These are phyloP conservation scores for Exobasidium rhododendri DNA, from an alignment of 1,284 basidiomycete species.

Conservation along the genomic window DNA sequence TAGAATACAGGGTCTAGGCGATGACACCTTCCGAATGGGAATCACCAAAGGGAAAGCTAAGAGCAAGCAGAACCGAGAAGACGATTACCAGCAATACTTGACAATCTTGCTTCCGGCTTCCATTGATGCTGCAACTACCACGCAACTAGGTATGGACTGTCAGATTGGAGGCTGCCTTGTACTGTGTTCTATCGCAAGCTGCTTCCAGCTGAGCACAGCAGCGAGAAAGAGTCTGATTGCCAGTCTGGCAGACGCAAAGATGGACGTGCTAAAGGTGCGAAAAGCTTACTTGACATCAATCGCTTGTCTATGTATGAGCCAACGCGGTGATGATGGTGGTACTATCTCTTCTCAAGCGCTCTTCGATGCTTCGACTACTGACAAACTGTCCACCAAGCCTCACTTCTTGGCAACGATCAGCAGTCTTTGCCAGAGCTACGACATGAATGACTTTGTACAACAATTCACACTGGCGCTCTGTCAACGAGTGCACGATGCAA, in stretches of 20 bases:
- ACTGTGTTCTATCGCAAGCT: conserved; percentile 39
- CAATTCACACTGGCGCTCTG: not conserved
- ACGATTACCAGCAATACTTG: conserved; percentile 42
- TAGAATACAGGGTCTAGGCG: conserved; percentile 26
- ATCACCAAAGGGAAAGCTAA: conserved; percentile 29
- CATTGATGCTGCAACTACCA: conserved; percentile 28
- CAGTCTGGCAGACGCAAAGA: conserved; percentile 1
- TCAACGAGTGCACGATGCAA: not conserved
- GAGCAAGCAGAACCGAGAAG: conserved; percentile 15
- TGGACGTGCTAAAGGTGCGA: not conserved
- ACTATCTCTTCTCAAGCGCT: not conserved
- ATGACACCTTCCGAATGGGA: conserved; percentile 57
- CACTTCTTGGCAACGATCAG: not conserved
- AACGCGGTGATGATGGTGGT: not conserved
- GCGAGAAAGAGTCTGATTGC: conserved; percentile 16
- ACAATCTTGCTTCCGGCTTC: conserved; percentile 54
- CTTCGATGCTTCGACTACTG: not conserved
- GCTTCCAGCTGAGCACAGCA: conserved; percentile 38
- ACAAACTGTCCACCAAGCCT: not conserved
- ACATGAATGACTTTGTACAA: not conserved
- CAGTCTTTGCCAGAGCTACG: not conserved
- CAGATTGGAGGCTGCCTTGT: conserved; percentile 42
- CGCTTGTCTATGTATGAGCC: not conserved
- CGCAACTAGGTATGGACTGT: conserved; percentile 30
- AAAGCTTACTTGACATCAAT: not conserved